Conservation (phyloP, 2,329 filamentous ascomycete genomes). For the Polytolypa hystricis region DNA sequence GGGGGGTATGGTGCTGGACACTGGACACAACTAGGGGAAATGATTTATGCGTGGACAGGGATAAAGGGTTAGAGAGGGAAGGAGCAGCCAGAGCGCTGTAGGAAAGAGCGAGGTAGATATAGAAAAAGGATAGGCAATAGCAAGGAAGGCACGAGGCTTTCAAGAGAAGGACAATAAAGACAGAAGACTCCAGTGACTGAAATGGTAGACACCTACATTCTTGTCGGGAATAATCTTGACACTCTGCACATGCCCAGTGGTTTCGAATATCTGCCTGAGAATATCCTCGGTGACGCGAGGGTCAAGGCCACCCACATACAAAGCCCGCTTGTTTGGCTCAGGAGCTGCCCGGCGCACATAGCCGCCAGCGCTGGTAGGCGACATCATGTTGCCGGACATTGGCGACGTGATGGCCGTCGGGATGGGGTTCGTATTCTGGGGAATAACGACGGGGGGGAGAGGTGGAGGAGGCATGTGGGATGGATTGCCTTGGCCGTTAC, state of each 20-base stretch:
- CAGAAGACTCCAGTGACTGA: constrained; percentile 1
- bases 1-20: too few relatives aligned
- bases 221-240: constrained; percentile 99
- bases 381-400: constrained; percentile 68
- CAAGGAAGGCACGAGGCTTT: constrained; percentile 1
- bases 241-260: constrained; percentile 92
- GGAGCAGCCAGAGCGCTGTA: not conserved
- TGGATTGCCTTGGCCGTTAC: constrained; percentile 56
- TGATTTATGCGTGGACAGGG: not conserved
- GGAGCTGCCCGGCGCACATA: constrained; percentile 84
- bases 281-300: constrained; percentile 94
- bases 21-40: too few relatives aligned
- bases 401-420: constrained; percentile 86
- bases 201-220: constrained; percentile 58
- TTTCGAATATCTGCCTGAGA: constrained; percentile 95
- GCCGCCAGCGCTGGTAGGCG: constrained; percentile 68
- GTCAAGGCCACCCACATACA: constrained; percentile 92
- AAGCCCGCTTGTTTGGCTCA: constrained; percentile 94
- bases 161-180: constrained; percentile 1
- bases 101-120: constrained; percentile 5
- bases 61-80: constrained; percentile 1
- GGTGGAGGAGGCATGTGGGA: constrained; percentile 81
- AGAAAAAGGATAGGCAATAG: constrained; percentile 2
- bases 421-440: constrained; percentile 91
- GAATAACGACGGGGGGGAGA: constrained; percentile 73